A percentile compares a stretch with the other conserved stretches of the same genome.
phyloP scores from a whole-genome alignment of 2,329 filamentous ascomycete species.

The Domatiomyces globalis region DNA sequence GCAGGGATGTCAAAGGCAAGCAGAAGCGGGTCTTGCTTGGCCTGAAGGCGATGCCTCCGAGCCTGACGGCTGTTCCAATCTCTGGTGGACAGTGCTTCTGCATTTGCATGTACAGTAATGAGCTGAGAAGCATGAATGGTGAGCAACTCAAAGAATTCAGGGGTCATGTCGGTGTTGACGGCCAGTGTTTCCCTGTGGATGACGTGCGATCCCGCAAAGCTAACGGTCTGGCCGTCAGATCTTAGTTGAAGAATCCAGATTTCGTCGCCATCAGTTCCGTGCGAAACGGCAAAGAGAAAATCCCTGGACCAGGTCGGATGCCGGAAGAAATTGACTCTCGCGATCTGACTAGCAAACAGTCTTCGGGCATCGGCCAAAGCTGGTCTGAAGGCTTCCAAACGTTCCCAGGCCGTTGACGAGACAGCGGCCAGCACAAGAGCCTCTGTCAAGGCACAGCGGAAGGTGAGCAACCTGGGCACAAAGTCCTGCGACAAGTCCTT shows the following conservation, averaged over 20 bases:
- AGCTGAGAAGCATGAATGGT: conserved; percentile 10
- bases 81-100: conserved; percentile 6
- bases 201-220: neutral
- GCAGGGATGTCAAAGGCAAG: neutral
- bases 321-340: conserved; percentile 54
- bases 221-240: neutral
- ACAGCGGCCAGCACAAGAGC: conserved; percentile 6
- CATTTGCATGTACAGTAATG: conserved; percentile 11
- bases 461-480: conserved; percentile 20
- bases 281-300: conserved; percentile 59
- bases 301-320: conserved; percentile 55
- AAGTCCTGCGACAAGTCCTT: conserved; percentile 31
- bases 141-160: conserved; percentile 13
- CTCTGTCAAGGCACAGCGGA: conserved; percentile 14
- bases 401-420: conserved; percentile 22
- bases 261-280: conserved; percentile 56
- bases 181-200: neutral
- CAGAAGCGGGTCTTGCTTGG: neutral
- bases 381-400: conserved; percentile 27
- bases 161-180: conserved; percentile 1
- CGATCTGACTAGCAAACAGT: conserved; percentile 48
- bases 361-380: conserved; percentile 37
- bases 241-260: conserved; percentile 33
- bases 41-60: neutral
- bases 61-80: neutral